phyloP scores from a whole-genome alignment of 1,284 basidiomycete species.

The Leccinum proliferum region DNA sequence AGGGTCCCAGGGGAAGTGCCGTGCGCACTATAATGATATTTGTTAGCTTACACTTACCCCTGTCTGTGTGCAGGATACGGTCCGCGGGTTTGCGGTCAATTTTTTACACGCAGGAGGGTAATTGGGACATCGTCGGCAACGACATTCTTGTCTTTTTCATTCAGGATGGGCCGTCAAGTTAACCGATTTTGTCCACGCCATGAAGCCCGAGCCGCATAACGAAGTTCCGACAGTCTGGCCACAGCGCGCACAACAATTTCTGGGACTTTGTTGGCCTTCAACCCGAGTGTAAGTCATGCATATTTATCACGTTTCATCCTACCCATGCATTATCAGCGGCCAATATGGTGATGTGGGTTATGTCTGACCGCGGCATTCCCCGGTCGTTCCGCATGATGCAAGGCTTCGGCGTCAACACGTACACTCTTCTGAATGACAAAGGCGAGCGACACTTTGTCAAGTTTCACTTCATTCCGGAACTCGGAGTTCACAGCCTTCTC shows the following conservation, averaged over 20 bases:
- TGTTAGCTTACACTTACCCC: neutral
- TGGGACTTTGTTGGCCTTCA: constrained; percentile 76
- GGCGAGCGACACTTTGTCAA: constrained; percentile 78
- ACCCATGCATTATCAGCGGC: constrained; percentile 40
- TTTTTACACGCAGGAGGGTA: constrained; percentile 76
- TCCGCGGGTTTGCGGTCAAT: constrained; percentile 77
- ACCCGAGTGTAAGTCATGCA: constrained; percentile 44
- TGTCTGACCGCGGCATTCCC: constrained; percentile 80
- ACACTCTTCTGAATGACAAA: constrained; percentile 59
- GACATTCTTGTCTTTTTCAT: constrained; percentile 84
- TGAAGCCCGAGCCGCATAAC: constrained; percentile 76
- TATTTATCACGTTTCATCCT: neutral
- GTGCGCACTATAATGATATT: constrained; percentile 26
- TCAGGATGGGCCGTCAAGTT: constrained; percentile 77
- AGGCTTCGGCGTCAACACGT: constrained; percentile 84
- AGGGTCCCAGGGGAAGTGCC: constrained; percentile 70
- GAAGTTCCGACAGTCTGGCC: constrained; percentile 55
- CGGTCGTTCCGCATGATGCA: constrained; percentile 84
- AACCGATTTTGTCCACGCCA: constrained; percentile 76
- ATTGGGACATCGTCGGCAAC: constrained; percentile 82
- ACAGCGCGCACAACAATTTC: constrained; percentile 76
- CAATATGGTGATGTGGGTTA: constrained; percentile 80
- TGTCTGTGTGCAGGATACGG: constrained; percentile 51
- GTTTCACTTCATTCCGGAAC: constrained; percentile 78
- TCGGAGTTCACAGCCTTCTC: constrained; percentile 76